Conservation (phyloP, 1,284 basidiomycete species). For the Malassezia obtusa region DNA sequence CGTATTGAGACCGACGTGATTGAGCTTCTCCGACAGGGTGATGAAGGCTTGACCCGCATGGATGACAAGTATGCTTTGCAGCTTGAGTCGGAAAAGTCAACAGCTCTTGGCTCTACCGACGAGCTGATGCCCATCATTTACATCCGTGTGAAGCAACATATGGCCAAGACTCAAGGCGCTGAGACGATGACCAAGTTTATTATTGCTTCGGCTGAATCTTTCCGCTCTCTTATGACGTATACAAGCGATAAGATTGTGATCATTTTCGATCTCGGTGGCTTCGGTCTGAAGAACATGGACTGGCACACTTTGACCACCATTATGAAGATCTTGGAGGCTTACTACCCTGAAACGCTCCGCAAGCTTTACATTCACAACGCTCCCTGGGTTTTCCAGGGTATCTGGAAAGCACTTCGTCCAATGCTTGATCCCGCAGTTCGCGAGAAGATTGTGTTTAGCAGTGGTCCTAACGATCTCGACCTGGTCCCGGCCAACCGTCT, state of each 20-base stretch:
- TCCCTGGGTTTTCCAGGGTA: constrained; percentile 49
- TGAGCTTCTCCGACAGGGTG: constrained; percentile 46
- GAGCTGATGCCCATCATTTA: constrained; percentile 46
- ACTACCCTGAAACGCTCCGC: constrained; percentile 49
- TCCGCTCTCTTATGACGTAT: constrained; percentile 44
- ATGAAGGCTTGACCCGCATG: constrained; percentile 42
- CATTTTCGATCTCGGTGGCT: constrained; percentile 47
- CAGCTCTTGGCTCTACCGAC: constrained; percentile 45
- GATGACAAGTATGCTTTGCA: constrained; percentile 45
- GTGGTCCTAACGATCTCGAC: constrained; percentile 39
- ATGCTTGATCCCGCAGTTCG: constrained; percentile 46
- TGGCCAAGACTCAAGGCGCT: constrained; percentile 39
- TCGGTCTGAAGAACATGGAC: constrained; percentile 42
- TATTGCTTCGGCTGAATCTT: constrained; percentile 47
- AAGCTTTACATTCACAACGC: constrained; percentile 48
- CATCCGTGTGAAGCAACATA: constrained; percentile 40
- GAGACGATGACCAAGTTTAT: constrained; percentile 49
- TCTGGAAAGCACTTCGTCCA: constrained; percentile 44
- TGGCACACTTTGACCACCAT: constrained; percentile 34
- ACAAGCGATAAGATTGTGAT: constrained; percentile 48
- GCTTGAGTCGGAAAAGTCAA: constrained; percentile 46
- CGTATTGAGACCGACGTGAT: constrained; percentile 45
- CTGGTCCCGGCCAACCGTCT: constrained; percentile 33
- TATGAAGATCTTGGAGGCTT: constrained; percentile 45
- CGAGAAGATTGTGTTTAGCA: constrained; percentile 43